phyloP scores from a whole-genome alignment of 2,329 filamentous ascomycete genomes.

The Aspergillus sp. region DNA sequence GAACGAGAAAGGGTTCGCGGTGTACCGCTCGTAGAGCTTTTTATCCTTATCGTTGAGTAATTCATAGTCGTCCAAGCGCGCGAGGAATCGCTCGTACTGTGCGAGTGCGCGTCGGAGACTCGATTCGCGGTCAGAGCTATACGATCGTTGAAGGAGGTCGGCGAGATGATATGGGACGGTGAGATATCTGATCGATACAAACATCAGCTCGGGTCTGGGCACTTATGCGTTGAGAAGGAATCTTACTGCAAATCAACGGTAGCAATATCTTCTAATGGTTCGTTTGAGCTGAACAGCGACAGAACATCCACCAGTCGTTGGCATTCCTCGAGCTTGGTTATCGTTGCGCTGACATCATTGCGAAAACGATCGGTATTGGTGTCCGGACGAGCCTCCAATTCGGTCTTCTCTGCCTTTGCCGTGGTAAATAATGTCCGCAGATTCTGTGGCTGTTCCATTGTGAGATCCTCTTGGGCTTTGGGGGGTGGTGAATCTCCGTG shows the following conservation, averaged over 20 bases:
- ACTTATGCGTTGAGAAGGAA: not conserved
- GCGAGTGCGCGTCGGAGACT: conserved; percentile 63
- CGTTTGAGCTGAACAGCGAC: conserved; percentile 87
- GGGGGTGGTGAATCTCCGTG: conserved; percentile 19
- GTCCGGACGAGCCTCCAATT: conserved; percentile 63
- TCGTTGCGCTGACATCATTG: conserved; percentile 63
- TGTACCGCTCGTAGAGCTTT: conserved; percentile 69
- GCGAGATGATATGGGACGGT: conserved; percentile 74
- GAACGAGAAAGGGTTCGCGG: conserved; percentile 69
- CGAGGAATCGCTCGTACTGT: conserved; percentile 75
- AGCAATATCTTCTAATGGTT: conserved; percentile 79
- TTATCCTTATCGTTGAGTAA: conserved; percentile 65
- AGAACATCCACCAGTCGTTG: conserved; percentile 65
- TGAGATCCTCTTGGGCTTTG: conserved; percentile 11
- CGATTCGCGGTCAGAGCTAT: conserved; percentile 62
- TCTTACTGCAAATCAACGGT: conserved; percentile 76
- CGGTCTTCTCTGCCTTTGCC: conserved; percentile 55
- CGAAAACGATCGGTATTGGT: conserved; percentile 65
- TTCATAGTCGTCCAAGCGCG: conserved; percentile 73
- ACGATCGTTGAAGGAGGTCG: conserved; percentile 67
- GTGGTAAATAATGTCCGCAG: conserved; percentile 54
- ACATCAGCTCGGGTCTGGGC: conserved; percentile 17
- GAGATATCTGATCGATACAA: conserved; percentile 57
- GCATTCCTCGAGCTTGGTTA: conserved; percentile 71
- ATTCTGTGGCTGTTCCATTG: conserved; percentile 51